Evolutionary conservation across 805 yeast species (phyloP).

Genomic region (Suhomyces kilbournensis): DNA sequence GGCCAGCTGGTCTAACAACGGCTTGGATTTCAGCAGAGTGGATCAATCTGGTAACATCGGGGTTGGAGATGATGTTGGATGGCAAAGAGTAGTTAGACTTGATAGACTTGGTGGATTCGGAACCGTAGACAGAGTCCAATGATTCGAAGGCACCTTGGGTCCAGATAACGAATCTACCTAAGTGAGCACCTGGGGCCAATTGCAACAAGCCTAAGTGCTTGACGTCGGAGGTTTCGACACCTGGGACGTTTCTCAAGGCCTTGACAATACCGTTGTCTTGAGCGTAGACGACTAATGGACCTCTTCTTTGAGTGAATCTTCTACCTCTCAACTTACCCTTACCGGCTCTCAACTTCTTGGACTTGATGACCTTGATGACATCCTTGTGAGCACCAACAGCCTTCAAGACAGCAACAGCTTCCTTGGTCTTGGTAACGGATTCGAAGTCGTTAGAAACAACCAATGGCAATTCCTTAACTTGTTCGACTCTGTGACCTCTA

Average conservation of each 20-base stretch:
- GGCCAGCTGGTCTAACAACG: slow-evolving; percentile 95
- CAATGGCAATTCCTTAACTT: slow-evolving; percentile 96
- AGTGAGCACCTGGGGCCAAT: slow-evolving; percentile 99
- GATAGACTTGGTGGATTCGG: slow-evolving; percentile 77
- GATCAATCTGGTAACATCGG: slow-evolving; percentile 96
- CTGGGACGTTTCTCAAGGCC: slow-evolving; percentile 99
- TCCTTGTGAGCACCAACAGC: slow-evolving; percentile 99
- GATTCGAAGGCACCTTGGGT: slow-evolving; percentile 97
- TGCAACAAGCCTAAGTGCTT: slow-evolving; percentile 91
- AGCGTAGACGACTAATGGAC: slow-evolving; percentile 98
- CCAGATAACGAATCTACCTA: slow-evolving; percentile 99
- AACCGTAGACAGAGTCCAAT: slow-evolving; percentile 96
- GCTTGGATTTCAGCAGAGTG: slow-evolving; percentile 99
- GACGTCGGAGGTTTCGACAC: slow-evolving; percentile 96
- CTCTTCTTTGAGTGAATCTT: slow-evolving; percentile 99
- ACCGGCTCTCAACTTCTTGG: slow-evolving; percentile 99
- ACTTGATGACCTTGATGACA: slow-evolving; percentile 95
- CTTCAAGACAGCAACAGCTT: slow-evolving; percentile 96
- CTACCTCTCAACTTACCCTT: slow-evolving; percentile 99
- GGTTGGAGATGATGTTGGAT: slow-evolving; percentile 87
- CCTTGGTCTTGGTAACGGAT: slow-evolving; percentile 94
- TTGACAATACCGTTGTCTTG: slow-evolving; percentile 96
- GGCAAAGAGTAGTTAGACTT: slow-evolving; percentile 93
- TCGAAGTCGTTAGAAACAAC: slow-evolving; percentile 93
- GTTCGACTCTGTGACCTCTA: slow-evolving; percentile 99